phyloP scores from a whole-genome alignment of 2,329 filamentous ascomycete genomes.

The Trichoderma atroviride region DNA sequence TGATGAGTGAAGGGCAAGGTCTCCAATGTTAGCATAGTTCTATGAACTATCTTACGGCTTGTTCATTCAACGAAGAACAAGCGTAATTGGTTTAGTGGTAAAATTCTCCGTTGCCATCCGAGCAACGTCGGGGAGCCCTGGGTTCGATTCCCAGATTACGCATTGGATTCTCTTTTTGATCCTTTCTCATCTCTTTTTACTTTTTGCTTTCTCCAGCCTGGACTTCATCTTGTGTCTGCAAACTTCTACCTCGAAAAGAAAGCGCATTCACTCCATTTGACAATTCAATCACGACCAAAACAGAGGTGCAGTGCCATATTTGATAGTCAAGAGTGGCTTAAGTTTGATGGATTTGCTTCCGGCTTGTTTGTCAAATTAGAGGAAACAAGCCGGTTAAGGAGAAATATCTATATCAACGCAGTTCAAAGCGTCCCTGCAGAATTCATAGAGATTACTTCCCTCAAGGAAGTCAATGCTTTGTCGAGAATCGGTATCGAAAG shows the following conservation, averaged over 20 bases:
- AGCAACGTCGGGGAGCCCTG: conserved; percentile 28
- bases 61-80: neutral
- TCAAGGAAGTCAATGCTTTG: conserved; percentile 13
- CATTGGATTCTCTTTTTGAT: conserved; percentile 3
- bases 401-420: neutral
- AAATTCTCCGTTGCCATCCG: conserved; percentile 29
- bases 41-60: rapidly evolving
- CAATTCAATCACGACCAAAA: neutral
- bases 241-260: neutral
- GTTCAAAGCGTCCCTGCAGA: conserved; percentile 11
- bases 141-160: conserved; percentile 29
- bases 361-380: neutral
- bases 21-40: neutral
- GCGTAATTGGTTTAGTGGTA: conserved; percentile 29
- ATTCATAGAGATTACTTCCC: conserved; percentile 13
- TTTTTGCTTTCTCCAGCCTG: neutral
- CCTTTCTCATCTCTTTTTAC: neutral
- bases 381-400: neutral
- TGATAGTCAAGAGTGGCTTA: no score
- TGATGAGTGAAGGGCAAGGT: neutral
- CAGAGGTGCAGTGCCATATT: neutral
- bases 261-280: neutral
- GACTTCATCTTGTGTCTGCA: no score
- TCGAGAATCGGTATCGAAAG: neutral
- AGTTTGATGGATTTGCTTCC: neutral